Base-by-base conservation (phyloP, 2,329 filamentous ascomycete genomes). In the Colletotrichum sidae region DNA sequence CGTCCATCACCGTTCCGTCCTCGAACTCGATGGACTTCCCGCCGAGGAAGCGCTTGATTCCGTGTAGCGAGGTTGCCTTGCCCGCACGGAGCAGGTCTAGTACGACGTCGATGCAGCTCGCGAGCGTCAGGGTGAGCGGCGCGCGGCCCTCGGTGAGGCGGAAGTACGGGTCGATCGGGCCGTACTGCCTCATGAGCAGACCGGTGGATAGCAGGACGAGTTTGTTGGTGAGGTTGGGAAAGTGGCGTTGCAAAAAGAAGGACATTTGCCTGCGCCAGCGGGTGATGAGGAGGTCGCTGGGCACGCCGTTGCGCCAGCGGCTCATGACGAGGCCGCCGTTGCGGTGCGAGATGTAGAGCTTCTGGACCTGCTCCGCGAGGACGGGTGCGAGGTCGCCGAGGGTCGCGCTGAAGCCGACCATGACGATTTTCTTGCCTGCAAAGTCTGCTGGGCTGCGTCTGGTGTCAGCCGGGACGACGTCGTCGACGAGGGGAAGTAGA, bases 391-490 rank as follows among this genome's bases (percentile, higher is more conserved):
- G 69, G 59, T 81, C 78, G 17, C 73, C 75, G 0, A 74, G 70
- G 1, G 78, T 81, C 50, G 77, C 79, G 13, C 78, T 78, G 34
- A 83, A 69, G 6, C 82, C 82, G 2, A 84, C 72, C 0, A 84
- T 71, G 1, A 84, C 60, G 2, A 84, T 79, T 9, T 72, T 79
- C 67, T 82, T 79, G 7, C 72, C 77, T 11, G 75, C 72, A 69
- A 81, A 83, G 6, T 71, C 69, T 2, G 73, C 69, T 2, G 76
- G 70, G 3, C 74, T 74, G 42, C 15, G 0, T 17, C 4, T 2
- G 11, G 1, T 8, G 8, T 69, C 33, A 15, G 35, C 39, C 9
- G 7, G 25, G 3, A 5, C 8, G 13, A 41, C 35, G 3, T 6
- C 11, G 3, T 37, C 47, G 25, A 45, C 37, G 17, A 34, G 15